Base-by-base conservation (phyloP, 441 rosid genomes). In the Caryocar brasiliense region DNA sequence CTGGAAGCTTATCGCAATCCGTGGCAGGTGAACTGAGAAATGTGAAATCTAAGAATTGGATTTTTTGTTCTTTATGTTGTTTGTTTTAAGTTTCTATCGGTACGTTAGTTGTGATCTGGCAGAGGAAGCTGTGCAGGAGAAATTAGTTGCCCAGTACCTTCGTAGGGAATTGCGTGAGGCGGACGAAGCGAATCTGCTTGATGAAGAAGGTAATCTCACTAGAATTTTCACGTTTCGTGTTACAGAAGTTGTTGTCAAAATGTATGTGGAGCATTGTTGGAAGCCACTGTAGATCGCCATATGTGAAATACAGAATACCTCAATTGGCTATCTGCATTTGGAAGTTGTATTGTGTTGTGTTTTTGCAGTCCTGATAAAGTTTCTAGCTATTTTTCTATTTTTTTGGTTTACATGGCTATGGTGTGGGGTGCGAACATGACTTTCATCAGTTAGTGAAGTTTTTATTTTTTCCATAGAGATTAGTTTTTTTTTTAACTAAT, bases 111-210 rank as follows among this genome's bases (percentile, higher is more conserved):
- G 3, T 12, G 27, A 4, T 51, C 66, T 56, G 26, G 51, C 67
- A 76, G 84, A 61, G 62, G 77, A 75, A 25, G 62, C 51, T 70
- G 53, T 60, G 53, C 67, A 51, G 49, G 59, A 56, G 28, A 78
- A 77, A 54, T 33, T 67, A 49, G 68, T 70, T 25, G 58, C 65
- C 33, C 76, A 68, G 59, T 58, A 61, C 44, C 52, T 75, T 38
- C 59, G 56, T 30, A 61, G 64, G 56, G 82, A 76, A 59, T 59
- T 83, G 33, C 56, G 26, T n/a, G 81, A 68, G 46, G 82, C 85
- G 44, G 79, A 83, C 57, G 82, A 78, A 59, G 70, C 81, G 28
- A 83, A 83, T 72, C 66, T 80, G 70, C 81, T 83, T 37, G 78
- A 78, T 55, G 85, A 72, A 68, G 77, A 80, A 70, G 85, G 91